Evolutionary conservation across 108 stramenopile genomes (phyloP), one percentile per base, ranked within the genome.

Genomic region (Nitzschia sp.): DNA sequence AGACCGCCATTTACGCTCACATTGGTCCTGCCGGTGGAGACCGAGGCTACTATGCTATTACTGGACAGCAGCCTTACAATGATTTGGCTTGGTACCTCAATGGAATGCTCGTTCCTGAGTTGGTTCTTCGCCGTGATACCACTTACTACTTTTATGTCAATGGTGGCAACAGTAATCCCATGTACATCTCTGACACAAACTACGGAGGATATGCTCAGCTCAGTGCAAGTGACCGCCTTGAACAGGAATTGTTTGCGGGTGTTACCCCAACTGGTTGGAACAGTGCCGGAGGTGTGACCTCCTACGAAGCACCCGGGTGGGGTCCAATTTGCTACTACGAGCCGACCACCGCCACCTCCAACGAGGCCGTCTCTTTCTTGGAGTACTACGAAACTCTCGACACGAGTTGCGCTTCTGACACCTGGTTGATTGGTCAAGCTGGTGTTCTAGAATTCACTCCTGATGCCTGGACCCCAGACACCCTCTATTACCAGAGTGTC

Each of bases 401-500:
- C 61, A 71, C 39, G 10, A 48, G 57, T n/a, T 71, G 61, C 22
- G 14, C 37, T 24, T 10, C 14, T 1, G 61, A 51, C 24, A 15
- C 22, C 1, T 59, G 44, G 39, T 12, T 38, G 25, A 12, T 22
- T 25, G 39, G 38, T 25, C 17, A 62, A 14, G 69, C 58, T 12
- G 69, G 22, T 41, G 19, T 48, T 0, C 38, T 70, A 3, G 59
- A 59, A 12, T 70, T 70, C 58, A 70, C 69, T 17, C 69, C 69
- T 24, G 61, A 62, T 29, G 48, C 15, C 8, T 15, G 10, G 17
- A 71, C 70, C 40, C 70, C 62, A 6, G 51, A 71, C 34, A 26
- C 37, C 48, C n/a, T 71, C 24, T 71, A 71, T 39, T 71, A 71
- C 25, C 70, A 71, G 12, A 42, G 70, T 62, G 70, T 63, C 12